A percentile compares a stretch with the other conserved stretches of the same genome.
Evolutionary conservation across 108 stramenopile genomes (phyloP).

Genomic region (Fragilaria crotonensis): DNA sequence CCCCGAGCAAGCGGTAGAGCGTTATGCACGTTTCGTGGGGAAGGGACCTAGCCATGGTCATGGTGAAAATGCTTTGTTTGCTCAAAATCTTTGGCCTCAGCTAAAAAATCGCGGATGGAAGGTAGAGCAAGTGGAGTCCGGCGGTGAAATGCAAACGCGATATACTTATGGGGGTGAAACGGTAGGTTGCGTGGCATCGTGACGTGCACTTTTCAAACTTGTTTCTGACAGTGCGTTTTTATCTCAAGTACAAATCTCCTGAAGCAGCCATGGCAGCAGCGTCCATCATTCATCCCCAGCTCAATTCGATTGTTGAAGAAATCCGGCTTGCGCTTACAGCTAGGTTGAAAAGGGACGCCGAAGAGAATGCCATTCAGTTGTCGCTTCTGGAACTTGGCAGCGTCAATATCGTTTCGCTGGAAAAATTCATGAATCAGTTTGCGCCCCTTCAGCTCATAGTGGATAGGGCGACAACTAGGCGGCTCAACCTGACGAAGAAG

Average conservation of each 20-base stretch:
- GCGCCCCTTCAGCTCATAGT: constrained; percentile 63
- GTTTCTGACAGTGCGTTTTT: too few species aligned
- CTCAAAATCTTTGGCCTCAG: constrained; percentile 49
- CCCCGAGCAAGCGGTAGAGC: constrained; percentile 14
- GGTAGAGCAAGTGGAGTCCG: constrained; percentile 22
- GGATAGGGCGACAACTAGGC: constrained; percentile 39
- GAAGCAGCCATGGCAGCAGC: constrained; percentile 45
- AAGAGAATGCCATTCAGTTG: constrained; percentile 14
- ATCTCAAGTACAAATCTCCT: constrained; percentile 32
- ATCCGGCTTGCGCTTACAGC: constrained; percentile 31
- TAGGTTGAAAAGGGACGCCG: constrained; percentile 1
- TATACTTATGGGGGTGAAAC: too few species aligned
- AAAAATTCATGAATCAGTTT: constrained; percentile 39
- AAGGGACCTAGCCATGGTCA: constrained; percentile 1
- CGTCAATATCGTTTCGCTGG: constrained; percentile 30
- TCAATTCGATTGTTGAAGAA: constrained; percentile 37
- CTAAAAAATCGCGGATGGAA: constrained; percentile 70
- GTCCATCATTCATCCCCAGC: constrained; percentile 57
- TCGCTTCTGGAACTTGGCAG: constrained; percentile 15
- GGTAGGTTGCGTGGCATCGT: too few species aligned
- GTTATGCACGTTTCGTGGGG: too few species aligned
- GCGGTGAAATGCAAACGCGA: too few species aligned
- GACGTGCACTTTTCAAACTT: too few species aligned
- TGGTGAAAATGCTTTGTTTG: constrained; percentile 19
- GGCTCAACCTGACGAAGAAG: constrained; percentile 33